Percentiles rank a stretch among this genome's conserved stretches.
Evolutionary conservation across 768 basidiomycete genomes (phyloP).

Genomic region (Pleurotus pulmonarius): DNA sequence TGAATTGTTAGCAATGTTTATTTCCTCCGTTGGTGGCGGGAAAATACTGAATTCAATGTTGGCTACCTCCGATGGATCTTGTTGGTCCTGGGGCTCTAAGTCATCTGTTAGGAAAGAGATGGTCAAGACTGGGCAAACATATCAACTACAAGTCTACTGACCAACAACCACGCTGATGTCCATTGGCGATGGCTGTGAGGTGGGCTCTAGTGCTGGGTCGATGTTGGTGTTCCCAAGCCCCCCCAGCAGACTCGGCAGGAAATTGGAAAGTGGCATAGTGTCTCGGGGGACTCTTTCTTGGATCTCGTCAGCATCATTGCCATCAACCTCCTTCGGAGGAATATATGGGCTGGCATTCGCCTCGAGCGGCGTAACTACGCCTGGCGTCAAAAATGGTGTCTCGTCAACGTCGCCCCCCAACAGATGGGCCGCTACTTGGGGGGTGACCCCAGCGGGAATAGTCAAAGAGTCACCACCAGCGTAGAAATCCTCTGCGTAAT

Average conservation of each 20-base stretch:
- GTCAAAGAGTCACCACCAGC: conserved; percentile 36
- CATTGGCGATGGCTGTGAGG: background rate
- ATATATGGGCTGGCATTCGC: conserved; percentile 11
- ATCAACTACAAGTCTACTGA: background rate
- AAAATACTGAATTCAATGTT: background rate
- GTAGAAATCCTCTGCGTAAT: conserved; percentile 40
- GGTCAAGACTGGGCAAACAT: background rate
- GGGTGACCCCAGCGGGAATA: conserved; percentile 2
- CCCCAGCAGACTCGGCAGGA: background rate
- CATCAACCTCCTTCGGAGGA: conserved; percentile 14
- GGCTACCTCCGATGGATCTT: too few relatives aligned
- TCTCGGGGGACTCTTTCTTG: background rate
- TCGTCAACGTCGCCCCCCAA: conserved; percentile 13
- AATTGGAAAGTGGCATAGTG: too few relatives aligned
- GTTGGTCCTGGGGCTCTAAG: too few relatives aligned
- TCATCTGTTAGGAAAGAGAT: too few relatives aligned
- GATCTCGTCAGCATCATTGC: conserved; percentile 7
- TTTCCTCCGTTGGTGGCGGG: background rate
- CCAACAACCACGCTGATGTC: too few relatives aligned
- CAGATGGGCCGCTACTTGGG: conserved; percentile 23
- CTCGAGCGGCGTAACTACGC: conserved; percentile 17
- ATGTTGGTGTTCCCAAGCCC: background rate
- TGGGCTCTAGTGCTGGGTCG: background rate
- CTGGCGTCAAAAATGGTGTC: conserved; percentile 24
- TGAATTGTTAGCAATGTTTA: too few relatives aligned